phyloP scores from a whole-genome alignment of 2,329 filamentous ascomycete genomes.

The Harringtonia aguacate region DNA sequence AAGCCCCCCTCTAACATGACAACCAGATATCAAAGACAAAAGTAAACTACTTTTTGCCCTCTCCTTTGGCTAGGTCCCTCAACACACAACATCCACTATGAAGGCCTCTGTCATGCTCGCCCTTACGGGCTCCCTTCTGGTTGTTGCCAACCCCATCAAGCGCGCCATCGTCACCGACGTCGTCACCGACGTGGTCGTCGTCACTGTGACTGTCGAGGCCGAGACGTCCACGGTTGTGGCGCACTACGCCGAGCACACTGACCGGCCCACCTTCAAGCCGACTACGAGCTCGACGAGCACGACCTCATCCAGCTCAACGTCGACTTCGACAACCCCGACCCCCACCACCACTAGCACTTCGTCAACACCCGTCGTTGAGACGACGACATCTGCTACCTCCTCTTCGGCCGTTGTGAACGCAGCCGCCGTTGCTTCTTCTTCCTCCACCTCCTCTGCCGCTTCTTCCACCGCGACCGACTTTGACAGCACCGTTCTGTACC shows the following conservation, averaged over 20 bases:
- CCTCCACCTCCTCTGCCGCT: neutral
- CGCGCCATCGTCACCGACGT: constrained; percentile 28
- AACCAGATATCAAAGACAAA: no score
- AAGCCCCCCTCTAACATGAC: no score
- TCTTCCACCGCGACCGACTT: constrained; percentile 15
- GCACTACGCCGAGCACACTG: neutral
- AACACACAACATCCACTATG: constrained; percentile 26
- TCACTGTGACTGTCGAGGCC: constrained; percentile 29
- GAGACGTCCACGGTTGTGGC: neutral
- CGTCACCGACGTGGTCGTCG: constrained; percentile 30
- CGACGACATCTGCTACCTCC: neutral
- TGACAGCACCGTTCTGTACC: constrained; percentile 39
- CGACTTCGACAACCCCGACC: constrained; percentile 9
- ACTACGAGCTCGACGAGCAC: constrained; percentile 8
- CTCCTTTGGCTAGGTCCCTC: neutral
- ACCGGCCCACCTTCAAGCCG: neutral
- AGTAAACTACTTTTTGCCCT: no score
- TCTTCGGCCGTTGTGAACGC: neutral
- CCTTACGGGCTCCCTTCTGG: constrained; percentile 33
- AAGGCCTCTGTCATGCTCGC: constrained; percentile 36
- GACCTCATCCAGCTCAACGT: constrained; percentile 7
- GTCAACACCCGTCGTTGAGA: no score
- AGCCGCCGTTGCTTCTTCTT: neutral
- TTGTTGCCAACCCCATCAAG: constrained; percentile 32
- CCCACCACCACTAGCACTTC: neutral